Evolutionary conservation across 75 land plant genomes (phyloP).

Genomic region (Cryptomeria japonica): DNA sequence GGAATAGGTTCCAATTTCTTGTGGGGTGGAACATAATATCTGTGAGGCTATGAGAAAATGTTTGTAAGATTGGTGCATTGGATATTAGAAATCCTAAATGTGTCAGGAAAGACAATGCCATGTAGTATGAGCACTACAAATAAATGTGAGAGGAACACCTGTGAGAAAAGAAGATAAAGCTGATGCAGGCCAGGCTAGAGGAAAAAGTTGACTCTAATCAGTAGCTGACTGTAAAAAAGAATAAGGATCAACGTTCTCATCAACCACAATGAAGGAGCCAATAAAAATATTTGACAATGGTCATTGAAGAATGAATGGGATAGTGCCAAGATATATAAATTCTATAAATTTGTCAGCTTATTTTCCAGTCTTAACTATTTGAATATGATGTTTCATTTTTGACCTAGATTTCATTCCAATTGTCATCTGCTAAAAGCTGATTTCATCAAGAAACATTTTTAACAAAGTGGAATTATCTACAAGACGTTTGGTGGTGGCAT

Average conservation of each 20-base stretch:
- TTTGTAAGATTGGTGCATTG: not conserved
- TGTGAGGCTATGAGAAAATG: not conserved
- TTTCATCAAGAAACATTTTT: not conserved
- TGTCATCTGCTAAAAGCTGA: not conserved
- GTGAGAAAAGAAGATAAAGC: not conserved
- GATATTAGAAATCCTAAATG: not conserved
- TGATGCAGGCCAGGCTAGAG: not conserved
- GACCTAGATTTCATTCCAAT: not conserved
- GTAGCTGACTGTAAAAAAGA: not conserved
- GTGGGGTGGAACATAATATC: not conserved
- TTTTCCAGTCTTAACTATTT: not conserved
- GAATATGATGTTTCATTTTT: not conserved
- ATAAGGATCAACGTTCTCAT: not conserved
- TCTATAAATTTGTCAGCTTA: not conserved
- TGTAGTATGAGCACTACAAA: not conserved
- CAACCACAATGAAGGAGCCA: not conserved
- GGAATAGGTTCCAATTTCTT: not conserved
- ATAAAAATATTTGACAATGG: not conserved
- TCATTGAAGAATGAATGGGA: not conserved
- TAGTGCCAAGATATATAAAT: not conserved
- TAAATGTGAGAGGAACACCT: not conserved
- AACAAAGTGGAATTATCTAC: not conserved
- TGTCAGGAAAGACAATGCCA: not conserved
- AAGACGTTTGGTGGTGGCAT: not conserved
- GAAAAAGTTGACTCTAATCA: not conserved